Evolutionary conservation across 1,284 basidiomycete species (phyloP).

Genomic region (Microbotryum scabiosae): DNA sequence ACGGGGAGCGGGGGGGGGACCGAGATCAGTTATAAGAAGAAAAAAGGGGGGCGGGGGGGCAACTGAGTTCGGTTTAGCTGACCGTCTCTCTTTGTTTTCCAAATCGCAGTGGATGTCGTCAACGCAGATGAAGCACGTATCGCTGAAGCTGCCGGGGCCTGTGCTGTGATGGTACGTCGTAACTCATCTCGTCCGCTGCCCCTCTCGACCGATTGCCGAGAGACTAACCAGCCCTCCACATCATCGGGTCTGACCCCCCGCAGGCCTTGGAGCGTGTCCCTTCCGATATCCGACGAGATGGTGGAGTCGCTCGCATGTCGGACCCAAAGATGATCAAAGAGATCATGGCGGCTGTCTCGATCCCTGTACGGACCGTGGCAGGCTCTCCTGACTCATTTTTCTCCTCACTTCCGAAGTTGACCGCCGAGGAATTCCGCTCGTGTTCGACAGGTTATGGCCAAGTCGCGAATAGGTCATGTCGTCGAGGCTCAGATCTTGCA

Average conservation of each 20-base stretch:
- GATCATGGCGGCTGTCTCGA: conserved; percentile 77
- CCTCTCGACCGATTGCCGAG: conserved; percentile 39
- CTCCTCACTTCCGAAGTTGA: conserved; percentile 49
- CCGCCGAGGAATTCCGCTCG: conserved; percentile 61
- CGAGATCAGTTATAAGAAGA: conserved; percentile 37
- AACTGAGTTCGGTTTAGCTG: conserved; percentile 48
- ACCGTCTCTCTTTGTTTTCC: not conserved
- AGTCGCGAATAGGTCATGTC: conserved; percentile 92
- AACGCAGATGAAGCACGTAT: conserved; percentile 85
- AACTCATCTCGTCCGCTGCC: too few species aligned
- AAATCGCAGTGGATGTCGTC: conserved; percentile 42
- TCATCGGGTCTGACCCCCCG: not conserved
- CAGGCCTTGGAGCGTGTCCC: conserved; percentile 69
- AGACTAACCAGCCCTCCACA: not conserved
- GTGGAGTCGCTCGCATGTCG: conserved; percentile 84
- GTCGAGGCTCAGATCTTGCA: conserved; percentile 88
- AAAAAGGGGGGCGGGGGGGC: conserved; percentile 44
- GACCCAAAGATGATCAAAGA: conserved; percentile 76
- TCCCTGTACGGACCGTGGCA: conserved; percentile 48
- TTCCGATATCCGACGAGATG: conserved; percentile 82
- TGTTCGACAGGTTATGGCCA: conserved; percentile 63
- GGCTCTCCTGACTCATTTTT: not conserved
- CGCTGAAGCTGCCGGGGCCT: conserved; percentile 94
- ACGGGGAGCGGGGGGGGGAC: conserved; percentile 55
- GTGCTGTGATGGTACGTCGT: conserved; percentile 82